phyloP scores from a whole-genome alignment of 192 early-diverging fungal species.

The Gonapodya prolifera region DNA sequence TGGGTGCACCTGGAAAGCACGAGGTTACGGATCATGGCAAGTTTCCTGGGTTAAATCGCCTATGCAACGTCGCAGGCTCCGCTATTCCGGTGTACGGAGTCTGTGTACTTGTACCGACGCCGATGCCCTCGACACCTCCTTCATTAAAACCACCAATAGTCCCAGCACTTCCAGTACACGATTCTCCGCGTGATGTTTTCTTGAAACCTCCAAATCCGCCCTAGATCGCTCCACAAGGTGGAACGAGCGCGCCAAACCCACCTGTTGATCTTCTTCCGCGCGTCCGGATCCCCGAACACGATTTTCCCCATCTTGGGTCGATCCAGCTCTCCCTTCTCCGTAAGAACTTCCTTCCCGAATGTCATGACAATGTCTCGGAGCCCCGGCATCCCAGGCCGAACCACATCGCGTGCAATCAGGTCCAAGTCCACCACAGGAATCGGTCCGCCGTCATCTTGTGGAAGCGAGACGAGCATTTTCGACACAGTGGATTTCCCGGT shows the following conservation, averaged over 20 bases:
- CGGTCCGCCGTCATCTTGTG: conserved; percentile 43
- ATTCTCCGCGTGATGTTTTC: too few species aligned
- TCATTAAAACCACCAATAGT: too few species aligned
- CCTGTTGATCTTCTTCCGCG: conserved; percentile 60
- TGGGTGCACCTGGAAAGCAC: conserved; percentile 49
- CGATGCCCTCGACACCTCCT: too few species aligned
- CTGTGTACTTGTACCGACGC: too few species aligned
- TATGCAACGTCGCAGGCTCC: too few species aligned
- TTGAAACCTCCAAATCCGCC: too few species aligned
- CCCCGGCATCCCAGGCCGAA: conserved; percentile 59
- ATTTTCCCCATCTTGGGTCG: conserved; percentile 62
- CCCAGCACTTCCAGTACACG: too few species aligned
- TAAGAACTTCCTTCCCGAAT: conserved; percentile 57
- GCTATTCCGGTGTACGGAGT: too few species aligned
- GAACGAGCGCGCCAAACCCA: too few species aligned
- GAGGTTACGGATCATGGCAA: not conserved
- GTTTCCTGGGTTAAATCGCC: too few species aligned
- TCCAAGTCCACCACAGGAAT: conserved; percentile 74
- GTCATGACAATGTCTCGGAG: conserved; percentile 56
- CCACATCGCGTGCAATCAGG: conserved; percentile 71
- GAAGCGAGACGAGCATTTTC: conserved; percentile 13
- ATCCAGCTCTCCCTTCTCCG: conserved; percentile 41
- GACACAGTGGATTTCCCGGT: conserved; percentile 31
- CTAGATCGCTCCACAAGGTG: too few species aligned
- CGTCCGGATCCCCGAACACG: conserved; percentile 60